Percentiles rank a stretch among this genome's conserved stretches.
These are phyloP conservation scores for Simplicillium sp. DNA, from an alignment of 2,329 filamentous ascomycete species.

Conservation along the genomic window DNA sequence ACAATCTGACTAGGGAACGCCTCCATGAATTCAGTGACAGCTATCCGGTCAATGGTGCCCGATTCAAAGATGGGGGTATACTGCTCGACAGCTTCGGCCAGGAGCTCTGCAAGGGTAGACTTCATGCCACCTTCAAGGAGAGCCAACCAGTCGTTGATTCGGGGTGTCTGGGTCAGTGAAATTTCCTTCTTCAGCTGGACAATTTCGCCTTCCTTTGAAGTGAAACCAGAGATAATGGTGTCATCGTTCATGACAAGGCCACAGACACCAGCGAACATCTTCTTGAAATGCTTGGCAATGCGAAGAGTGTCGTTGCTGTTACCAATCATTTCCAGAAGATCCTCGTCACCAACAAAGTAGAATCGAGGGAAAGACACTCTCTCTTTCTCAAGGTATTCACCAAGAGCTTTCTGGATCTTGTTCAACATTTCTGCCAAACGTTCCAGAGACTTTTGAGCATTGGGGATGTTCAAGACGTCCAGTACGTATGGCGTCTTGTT, in stretches of 20 bases:
- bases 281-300: slow-evolving; percentile 97
- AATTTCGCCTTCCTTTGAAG: slow-evolving; percentile 88
- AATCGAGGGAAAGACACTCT: slow-evolving; percentile 96
- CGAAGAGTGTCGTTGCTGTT: slow-evolving; percentile 97
- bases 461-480: slow-evolving; percentile 90
- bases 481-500: slow-evolving; percentile 93
- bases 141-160: slow-evolving; percentile 98
- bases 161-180: slow-evolving; percentile 83
- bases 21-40: slow-evolving; percentile 71
- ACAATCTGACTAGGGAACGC: slow-evolving; percentile 90
- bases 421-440: slow-evolving; percentile 92
- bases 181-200: slow-evolving; percentile 85
- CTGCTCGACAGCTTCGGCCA: slow-evolving; percentile 75
- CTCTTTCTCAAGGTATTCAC: slow-evolving; percentile 97
- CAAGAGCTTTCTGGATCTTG: slow-evolving; percentile 98
- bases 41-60: slow-evolving; percentile 57
- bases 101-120: slow-evolving; percentile 77
- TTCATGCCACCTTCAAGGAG: slow-evolving; percentile 92
- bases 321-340: slow-evolving; percentile 96
- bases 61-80: slow-evolving; percentile 72
- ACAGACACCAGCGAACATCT: slow-evolving; percentile 97
- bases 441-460: slow-evolving; percentile 92
- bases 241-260: slow-evolving; percentile 89
- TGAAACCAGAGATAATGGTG: slow-evolving; percentile 80
- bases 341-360: slow-evolving; percentile 98